These are phyloP conservation scores for Chrysanthemum lavandulifolium DNA, from an alignment of 129 eudicot species.

Conservation along the genomic window DNA sequence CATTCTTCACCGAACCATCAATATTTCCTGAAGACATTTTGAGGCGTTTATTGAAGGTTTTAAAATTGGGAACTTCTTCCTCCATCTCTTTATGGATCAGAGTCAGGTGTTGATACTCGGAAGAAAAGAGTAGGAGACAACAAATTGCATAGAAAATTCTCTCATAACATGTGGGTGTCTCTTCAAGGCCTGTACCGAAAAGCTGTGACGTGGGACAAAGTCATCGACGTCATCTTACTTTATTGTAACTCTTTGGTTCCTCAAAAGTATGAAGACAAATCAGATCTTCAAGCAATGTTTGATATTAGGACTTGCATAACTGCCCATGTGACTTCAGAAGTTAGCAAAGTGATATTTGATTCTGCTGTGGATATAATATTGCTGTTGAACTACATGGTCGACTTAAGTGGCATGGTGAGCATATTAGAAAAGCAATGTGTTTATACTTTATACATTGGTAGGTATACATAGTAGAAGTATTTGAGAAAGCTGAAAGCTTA, in stretches of 20 bases:
- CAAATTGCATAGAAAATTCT: slow-evolving; percentile 65
- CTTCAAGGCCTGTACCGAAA: slow-evolving; percentile 63
- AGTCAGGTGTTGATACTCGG: slow-evolving; percentile 74
- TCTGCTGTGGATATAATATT: slow-evolving; percentile 72
- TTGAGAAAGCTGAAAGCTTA: slow-evolving; percentile 6
- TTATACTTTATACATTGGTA: too few relatives aligned
- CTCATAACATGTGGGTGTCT: slow-evolving; percentile 56
- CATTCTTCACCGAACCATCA: slow-evolving; percentile 50
- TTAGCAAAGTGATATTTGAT: slow-evolving; percentile 84
- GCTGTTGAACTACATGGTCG: slow-evolving; percentile 71
- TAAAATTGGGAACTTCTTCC: slow-evolving; percentile 63
- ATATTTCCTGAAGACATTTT: slow-evolving; percentile 68
- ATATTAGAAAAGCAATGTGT: too few relatives aligned
- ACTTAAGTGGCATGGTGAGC: slow-evolving; percentile 79
- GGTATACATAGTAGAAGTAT: background rate
- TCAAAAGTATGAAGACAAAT: slow-evolving; percentile 45
- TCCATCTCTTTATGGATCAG: slow-evolving; percentile 54
- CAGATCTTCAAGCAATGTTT: slow-evolving; percentile 39
- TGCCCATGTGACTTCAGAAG: slow-evolving; percentile 79
- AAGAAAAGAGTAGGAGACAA: slow-evolving; percentile 62
- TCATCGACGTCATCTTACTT: slow-evolving; percentile 63
- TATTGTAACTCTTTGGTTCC: slow-evolving; percentile 73
- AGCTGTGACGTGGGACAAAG: slow-evolving; percentile 70
- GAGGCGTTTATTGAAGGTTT: slow-evolving; percentile 58
- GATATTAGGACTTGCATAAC: slow-evolving; percentile 45